phyloP scores from a whole-genome alignment of 345 rosid species.

The Xanthoceras sorbifolium region DNA sequence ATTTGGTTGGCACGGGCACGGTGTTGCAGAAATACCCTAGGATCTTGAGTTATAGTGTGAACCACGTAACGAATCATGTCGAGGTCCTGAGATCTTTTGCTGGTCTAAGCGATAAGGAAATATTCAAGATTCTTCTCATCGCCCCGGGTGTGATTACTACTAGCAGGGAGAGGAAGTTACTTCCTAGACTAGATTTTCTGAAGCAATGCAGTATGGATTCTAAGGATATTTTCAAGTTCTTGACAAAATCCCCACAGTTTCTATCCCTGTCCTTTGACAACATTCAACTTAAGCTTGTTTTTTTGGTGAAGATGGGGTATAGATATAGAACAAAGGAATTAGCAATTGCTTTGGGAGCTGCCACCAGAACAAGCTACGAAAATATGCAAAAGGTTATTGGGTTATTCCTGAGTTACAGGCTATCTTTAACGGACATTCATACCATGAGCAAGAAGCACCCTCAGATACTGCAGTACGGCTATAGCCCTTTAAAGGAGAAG shows the following conservation, averaged over 20 bases:
- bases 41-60: conserved; percentile 52
- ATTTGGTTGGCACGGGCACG: conserved; percentile 52
- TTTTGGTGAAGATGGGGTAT: conserved; percentile 72
- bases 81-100: conserved; percentile 64
- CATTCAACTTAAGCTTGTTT: conserved; percentile 57
- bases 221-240: conserved; percentile 63
- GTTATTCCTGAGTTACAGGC: conserved; percentile 58
- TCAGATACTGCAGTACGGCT: conserved; percentile 66
- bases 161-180: conserved; percentile 70
- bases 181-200: conserved; percentile 63
- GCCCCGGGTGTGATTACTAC: conserved; percentile 64
- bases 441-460: conserved; percentile 87
- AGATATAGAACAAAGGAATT: conserved; percentile 58
- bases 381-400: conserved; percentile 76
- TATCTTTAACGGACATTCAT: conserved; percentile 54
- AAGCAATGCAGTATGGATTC: conserved; percentile 69
- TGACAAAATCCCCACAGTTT: conserved; percentile 70
- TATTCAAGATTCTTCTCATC: conserved; percentile 65
- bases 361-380: conserved; percentile 71
- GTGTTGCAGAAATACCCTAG: conserved; percentile 65
- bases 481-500: conserved; percentile 59
- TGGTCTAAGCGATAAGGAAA: conserved; percentile 56
- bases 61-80: conserved; percentile 56
- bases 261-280: conserved; percentile 63
- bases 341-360: conserved; percentile 68